Evolutionary conservation across 257 asterid species (phyloP), one percentile per base, ranked within the genome.

Genomic region (Linderniella brevidens): DNA sequence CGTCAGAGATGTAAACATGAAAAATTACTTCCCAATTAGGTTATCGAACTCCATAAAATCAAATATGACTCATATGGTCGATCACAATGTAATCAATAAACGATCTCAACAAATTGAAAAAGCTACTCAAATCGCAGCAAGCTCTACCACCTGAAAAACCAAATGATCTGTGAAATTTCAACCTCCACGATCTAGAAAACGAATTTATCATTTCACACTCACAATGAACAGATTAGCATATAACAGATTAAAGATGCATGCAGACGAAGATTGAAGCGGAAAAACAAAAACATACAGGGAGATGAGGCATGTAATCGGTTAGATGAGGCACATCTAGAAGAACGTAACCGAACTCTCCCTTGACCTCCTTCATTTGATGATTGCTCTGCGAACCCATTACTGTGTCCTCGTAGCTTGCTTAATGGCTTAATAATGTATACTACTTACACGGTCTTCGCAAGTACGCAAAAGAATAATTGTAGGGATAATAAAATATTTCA

Each of bases 261-360:
- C 50, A 35, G 43, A 10, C 4, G 13, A 9, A 17, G 40, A 46
- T 9, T 15, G 6, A 37, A 15, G 9, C 12, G 29, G 36, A 40
- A 32, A 14, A 36, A 38, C 12, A n/a, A 38, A 38, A 11, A n/a
- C 68, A 4, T 68, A 77, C 87, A 14, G 75, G 67, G 53, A 77
- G 69, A 71, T 74, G 52, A 50, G 75, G 64, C 52, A 78, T 64
- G 75, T 74, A 78, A 59, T 78, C 88, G 62, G 64, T 46, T 66
- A 78, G 64, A 54, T 78, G 88, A 58, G 88, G 88, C 60, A 78
- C 80, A 53, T 78, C 88, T 56, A 71, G 73, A 53, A 78, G 83
- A 8, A 74, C 76, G 55, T 71, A 78, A 0, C 88, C 88, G 14
- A 41, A 58, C 17, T 68, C 69, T 46, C 88, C 88, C 39, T 56